Evolutionary conservation across 148 eudicot species (phyloP), one percentile per base, ranked within the genome.

Genomic region (Rhododendron mucronatum): DNA sequence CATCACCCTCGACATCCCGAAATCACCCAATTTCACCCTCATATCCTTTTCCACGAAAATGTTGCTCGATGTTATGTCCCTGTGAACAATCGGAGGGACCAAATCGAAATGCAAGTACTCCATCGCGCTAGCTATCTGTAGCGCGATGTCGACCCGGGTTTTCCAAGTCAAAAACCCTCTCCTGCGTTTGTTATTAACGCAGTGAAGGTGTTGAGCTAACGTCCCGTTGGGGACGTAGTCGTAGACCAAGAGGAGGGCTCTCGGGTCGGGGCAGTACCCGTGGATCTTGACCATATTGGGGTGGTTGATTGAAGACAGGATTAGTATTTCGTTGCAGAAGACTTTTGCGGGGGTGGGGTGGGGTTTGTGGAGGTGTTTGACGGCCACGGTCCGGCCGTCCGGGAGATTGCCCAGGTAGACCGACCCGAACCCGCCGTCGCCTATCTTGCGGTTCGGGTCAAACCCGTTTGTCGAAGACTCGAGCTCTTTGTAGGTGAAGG

Each of bases 361-460:
- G 73, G 91, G 95, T 80, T 82, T 90, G 78, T 94, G 94, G 48
- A 96, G 92, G 57, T 94, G 93, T 44, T 96, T 96, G 0, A 96
- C 95, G 8, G 98, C 99, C 39, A 94, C 95, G 15, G 91, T 83
- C 0, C 93, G 82, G 3, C 92, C 92, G 37, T 94, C 97, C 28
- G 30, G 33, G 5, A 96, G 89, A 21, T 94, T 92, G 2, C 98
- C 99, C 33, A 94, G 75, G 35, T 78, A 96, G 9, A 96, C 99
- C 2, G 97, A 95, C 20, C 98, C 98, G 53, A 96, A 96, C 78
- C 98, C 98, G 0, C 99, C 98, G 39, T 94, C 98, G 2, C 99
- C 99, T 4, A 96, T 92, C 45, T 96, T 96, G 37, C 94, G 87
- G 4, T 90, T 92, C 78, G 91, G 93, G 87, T 95, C 96, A 83